These are phyloP conservation scores for Brassica juncea DNA, from an alignment of 345 rosid genomes.

Conservation along the genomic window DNA sequence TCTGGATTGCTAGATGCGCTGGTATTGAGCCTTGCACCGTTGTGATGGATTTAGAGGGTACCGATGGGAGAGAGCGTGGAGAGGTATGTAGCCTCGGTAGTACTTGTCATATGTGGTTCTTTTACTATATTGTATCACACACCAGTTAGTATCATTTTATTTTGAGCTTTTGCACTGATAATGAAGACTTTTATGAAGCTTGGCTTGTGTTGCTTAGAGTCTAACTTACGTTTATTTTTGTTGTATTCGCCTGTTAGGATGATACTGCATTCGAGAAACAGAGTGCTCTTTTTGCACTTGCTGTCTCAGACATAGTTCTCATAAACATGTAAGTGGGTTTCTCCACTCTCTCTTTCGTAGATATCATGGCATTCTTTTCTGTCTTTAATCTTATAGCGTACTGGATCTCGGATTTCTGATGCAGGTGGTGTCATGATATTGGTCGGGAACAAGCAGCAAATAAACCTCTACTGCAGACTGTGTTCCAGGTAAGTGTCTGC, in stretches of 20 bases:
- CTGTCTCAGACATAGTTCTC: conserved; percentile 96
- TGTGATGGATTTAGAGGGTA: conserved; percentile 98
- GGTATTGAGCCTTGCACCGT: conserved; percentile 94
- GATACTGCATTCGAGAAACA: conserved; percentile 99
- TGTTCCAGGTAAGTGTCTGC: conserved; percentile 71
- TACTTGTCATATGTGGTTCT: background rate
- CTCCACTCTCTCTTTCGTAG: background rate
- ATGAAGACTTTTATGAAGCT: conserved; percentile 1
- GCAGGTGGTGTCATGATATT: conserved; percentile 99
- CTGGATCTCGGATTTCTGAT: conserved; percentile 33
- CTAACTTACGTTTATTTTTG: background rate
- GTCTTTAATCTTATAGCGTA: background rate
- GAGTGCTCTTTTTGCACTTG: conserved; percentile 98
- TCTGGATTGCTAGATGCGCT: conserved; percentile 87
- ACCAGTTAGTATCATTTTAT: background rate
- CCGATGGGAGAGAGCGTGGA: conserved; percentile 90
- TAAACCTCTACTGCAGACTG: conserved; percentile 95
- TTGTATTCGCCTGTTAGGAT: conserved; percentile 51
- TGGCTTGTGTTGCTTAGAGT: conserved; percentile 5
- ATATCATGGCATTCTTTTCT: background rate
- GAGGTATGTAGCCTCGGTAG: conserved; percentile 17
- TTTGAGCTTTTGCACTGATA: conserved; percentile 6
- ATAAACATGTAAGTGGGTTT: conserved; percentile 82
- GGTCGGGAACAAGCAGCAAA: conserved; percentile 99
- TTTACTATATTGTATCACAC: background rate